These are phyloP conservation scores for Suillus paluster DNA, from an alignment of 768 basidiomycete species.

Conservation along the genomic window DNA sequence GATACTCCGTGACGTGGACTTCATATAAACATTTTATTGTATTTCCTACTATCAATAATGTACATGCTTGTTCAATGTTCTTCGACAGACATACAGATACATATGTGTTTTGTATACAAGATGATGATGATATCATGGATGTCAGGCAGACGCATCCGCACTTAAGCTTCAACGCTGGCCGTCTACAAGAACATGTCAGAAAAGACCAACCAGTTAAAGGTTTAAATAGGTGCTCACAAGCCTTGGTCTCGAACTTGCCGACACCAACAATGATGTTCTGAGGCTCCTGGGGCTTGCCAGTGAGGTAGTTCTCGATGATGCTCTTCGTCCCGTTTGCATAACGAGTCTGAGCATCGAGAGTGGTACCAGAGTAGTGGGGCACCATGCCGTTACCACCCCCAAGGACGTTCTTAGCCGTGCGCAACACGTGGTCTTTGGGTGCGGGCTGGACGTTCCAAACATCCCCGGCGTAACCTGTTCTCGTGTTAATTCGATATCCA, in stretches of 20 bases:
- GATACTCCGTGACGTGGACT: too few species aligned
- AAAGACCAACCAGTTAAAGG: not conserved
- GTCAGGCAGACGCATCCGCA: not conserved
- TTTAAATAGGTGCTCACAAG: constrained; percentile 38
- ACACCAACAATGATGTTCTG: constrained; percentile 82
- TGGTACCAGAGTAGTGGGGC: constrained; percentile 87
- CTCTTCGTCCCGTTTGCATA: constrained; percentile 76
- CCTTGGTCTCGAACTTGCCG: constrained; percentile 56
- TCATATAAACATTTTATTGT: not conserved
- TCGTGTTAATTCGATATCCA: not conserved
- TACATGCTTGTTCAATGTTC: too few species aligned
- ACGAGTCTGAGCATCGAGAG: constrained; percentile 86
- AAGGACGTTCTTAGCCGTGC: constrained; percentile 78
- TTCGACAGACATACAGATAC: not conserved
- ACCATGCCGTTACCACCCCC: constrained; percentile 92
- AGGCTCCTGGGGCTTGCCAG: constrained; percentile 67
- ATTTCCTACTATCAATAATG: not conserved
- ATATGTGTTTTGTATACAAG: too few species aligned
- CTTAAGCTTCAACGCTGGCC: constrained; percentile 15
- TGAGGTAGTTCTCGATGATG: constrained; percentile 76
- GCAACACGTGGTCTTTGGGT: constrained; percentile 85
- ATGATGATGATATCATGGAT: not conserved
- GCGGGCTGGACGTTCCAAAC: constrained; percentile 91
- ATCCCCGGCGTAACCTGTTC: constrained; percentile 49
- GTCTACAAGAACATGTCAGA: constrained; percentile 11